Evolutionary conservation across 1,284 basidiomycete genomes (phyloP), one percentile per base, ranked within the genome.

Genomic region (Afroboletus lepidellus): DNA sequence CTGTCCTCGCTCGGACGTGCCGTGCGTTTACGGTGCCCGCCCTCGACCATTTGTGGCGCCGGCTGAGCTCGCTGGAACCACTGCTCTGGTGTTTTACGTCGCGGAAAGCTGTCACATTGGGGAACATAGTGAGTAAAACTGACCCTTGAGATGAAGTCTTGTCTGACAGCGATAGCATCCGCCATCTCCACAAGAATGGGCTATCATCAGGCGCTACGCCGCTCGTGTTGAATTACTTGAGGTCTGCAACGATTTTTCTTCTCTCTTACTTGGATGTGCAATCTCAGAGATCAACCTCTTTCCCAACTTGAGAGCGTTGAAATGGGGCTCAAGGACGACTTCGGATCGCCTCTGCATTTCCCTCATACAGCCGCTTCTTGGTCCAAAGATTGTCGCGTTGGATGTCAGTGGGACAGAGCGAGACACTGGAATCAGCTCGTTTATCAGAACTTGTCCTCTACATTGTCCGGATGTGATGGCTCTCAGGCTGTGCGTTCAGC

Each of bases 11-110:
- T 30, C 38, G 38, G n/a, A 52, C 50, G 2, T 51, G 39, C 20
- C 38, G 33, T 2, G 20, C 12, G 3, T 50, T 51, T 12, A 25
- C 15, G 3, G 11, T 24, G 8, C 46, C 47, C 9, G 33, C 39
- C 8, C 50, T 51, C 24, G 20, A 52, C 7, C 5, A 21, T 24
- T 30, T 50, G 15, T 52, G 50, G 50, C n/a, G 50, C 16, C 23
- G n/a, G 8, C 24, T 51, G 3, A 5, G 8, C 23, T 36, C 46
- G 6, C 38, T 51, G 8, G 27, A 20, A 8, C 50, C 50, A 3
- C 21, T 52, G 3, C 8, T 42, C n/a, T n/a, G 33, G 39, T 42
- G 47, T 24, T 42, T 24, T 27, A 6, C 34, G 0, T 7, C 34
- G 3, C 11, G 25, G 15, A 8, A 12, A 3, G 16, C 13, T n/a